phyloP scores from a whole-genome alignment of 768 basidiomycete species.

The Dacryopinax primogenitus region DNA sequence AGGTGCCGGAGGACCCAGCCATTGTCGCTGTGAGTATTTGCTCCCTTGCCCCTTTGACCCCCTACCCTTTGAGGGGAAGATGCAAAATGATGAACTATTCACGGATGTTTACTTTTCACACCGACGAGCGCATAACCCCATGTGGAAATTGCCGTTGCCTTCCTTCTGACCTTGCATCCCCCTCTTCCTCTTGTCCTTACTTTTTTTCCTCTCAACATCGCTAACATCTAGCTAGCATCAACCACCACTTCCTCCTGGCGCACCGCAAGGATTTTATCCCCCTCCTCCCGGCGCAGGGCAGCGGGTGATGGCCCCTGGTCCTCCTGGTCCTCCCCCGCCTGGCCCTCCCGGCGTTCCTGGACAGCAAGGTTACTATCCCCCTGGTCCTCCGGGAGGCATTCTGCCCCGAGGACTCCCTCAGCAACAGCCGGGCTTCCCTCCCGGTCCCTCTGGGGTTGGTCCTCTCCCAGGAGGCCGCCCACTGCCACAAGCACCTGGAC shows the following conservation, averaged over 20 bases:
- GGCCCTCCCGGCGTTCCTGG: neutral
- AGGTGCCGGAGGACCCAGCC: slow-evolving; percentile 72
- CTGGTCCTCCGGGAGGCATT: neutral
- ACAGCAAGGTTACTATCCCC: neutral
- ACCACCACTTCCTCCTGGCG: neutral
- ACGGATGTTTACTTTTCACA: slow-evolving; percentile 35
- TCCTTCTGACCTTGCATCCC: slow-evolving; percentile 36
- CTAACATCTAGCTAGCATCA: slow-evolving; percentile 7
- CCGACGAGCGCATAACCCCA: slow-evolving; percentile 36
- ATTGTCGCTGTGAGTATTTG: slow-evolving; percentile 49
- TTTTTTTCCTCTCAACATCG: slow-evolving; percentile 11
- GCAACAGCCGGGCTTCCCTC: neutral
- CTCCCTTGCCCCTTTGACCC: slow-evolving; percentile 16
- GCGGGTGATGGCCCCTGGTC: neutral
- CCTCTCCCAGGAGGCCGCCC: neutral
- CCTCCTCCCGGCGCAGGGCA: slow-evolving; percentile 2
- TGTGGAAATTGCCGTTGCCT: slow-evolving; percentile 52
- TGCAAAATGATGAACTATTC: slow-evolving; percentile 31
- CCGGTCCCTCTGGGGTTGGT: neutral
- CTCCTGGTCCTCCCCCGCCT: no score
- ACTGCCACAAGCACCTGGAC: neutral
- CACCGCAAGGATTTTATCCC: neutral
- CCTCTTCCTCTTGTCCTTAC: slow-evolving; percentile 8
- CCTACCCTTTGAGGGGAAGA: neutral
- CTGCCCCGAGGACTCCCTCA: neutral